A percentile compares a stretch with the other conserved stretches of the same genome.
Evolutionary conservation across 2,329 filamentous ascomycete genomes (phyloP).

Genomic region (Diaporthe capsici): DNA sequence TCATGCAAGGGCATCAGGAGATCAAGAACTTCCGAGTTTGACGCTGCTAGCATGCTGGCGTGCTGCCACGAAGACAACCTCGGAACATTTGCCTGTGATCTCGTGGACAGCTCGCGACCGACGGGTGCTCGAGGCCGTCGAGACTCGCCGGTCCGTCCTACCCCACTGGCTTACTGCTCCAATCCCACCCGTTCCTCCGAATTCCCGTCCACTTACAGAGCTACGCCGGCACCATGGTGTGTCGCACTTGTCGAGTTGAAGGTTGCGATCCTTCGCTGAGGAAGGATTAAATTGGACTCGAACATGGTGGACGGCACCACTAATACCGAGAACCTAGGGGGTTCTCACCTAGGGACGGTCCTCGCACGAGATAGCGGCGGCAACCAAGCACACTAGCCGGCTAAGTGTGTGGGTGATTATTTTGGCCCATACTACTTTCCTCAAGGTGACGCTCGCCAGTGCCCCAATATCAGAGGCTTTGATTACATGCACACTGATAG

Average conservation of each 20-base stretch:
- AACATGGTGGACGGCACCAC: conserved; percentile 22
- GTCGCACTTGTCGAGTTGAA: conserved; percentile 15
- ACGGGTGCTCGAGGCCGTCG: background rate
- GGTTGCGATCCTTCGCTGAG: conserved; percentile 24
- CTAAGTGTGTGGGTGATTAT: background rate
- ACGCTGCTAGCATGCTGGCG: conserved; percentile 9
- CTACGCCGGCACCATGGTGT: background rate
- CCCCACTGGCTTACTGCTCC: conserved; percentile 9
- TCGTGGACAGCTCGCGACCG: conserved; percentile 13
- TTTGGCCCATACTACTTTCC: background rate
- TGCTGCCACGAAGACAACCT: background rate
- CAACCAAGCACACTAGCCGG: background rate
- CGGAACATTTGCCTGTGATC: background rate
- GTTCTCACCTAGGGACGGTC: conserved; percentile 21
- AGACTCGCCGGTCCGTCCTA: conserved; percentile 14
- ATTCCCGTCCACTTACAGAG: conserved; percentile 6
- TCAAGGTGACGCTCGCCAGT: background rate
- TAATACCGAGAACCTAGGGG: background rate
- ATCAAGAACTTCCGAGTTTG: conserved; percentile 12
- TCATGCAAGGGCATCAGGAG: conserved; percentile 22
- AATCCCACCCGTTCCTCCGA: conserved; percentile 24
- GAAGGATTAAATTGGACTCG: conserved; percentile 23
- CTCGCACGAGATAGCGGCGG: conserved; percentile 9
- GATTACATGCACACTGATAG: conserved; percentile 8
- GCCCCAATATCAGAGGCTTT: background rate